phyloP scores from a whole-genome alignment of 768 basidiomycete species.

The Megacollybia marginata region DNA sequence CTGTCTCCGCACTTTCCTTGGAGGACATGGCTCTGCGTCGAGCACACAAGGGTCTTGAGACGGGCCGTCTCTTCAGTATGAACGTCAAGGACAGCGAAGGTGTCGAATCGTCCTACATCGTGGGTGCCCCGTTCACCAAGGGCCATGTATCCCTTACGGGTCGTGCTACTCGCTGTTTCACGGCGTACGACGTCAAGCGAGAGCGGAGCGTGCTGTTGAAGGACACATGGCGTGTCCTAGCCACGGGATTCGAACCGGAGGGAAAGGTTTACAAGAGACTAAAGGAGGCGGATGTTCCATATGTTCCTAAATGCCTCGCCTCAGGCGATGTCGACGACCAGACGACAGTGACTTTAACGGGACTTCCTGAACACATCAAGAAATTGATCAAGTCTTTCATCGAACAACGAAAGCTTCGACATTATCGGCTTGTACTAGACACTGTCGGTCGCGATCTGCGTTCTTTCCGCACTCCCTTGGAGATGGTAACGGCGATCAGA shows the following conservation, averaged over 20 bases:
- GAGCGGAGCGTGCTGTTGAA: constrained; percentile 15
- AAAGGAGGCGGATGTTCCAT: constrained; percentile 3
- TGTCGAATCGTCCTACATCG: constrained; percentile 2
- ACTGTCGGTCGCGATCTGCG: no score
- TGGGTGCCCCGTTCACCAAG: constrained; percentile 7
- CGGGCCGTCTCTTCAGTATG: constrained; percentile 3
- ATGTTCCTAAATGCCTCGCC: constrained; percentile 18
- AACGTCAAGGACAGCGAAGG: constrained; percentile 4
- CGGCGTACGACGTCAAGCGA: constrained; percentile 8
- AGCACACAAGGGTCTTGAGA: no score
- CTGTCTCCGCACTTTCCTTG: constrained; percentile 8
- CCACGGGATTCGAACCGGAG: constrained; percentile 7
- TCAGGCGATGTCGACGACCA: constrained; percentile 19
- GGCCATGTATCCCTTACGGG: constrained; percentile 7
- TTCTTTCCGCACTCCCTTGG: no score
- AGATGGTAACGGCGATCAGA: no score
- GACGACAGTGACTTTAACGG: no score
- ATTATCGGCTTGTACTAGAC: no score
- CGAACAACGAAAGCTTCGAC: no score
- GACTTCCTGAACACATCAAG: no score
- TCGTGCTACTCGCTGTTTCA: constrained; percentile 11
- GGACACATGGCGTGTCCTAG: constrained; percentile 17
- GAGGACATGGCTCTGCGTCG: not conserved
- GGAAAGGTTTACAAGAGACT: constrained; percentile 11
- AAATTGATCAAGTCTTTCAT: no score